phyloP scores from a whole-genome alignment of 371 early-diverging fungal genomes.

The Actinomortierella wolfii region DNA sequence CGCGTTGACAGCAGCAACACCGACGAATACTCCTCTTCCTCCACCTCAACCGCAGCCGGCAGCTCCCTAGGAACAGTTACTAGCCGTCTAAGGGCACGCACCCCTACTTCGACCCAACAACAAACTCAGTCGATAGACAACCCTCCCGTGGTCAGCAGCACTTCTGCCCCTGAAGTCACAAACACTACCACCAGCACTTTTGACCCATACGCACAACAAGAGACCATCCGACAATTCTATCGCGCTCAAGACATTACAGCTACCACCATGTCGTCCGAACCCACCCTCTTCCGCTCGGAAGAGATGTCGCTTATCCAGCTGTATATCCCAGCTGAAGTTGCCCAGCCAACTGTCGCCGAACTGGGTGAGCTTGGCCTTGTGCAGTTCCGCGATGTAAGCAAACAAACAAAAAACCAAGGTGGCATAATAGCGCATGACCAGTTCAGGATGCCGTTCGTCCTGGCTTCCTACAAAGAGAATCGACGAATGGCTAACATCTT shows the following conservation, averaged over 20 bases:
- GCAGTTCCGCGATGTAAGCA: slow-evolving; percentile 91
- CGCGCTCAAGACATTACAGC: not conserved
- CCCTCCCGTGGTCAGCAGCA: slow-evolving; percentile 4
- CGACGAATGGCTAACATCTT: slow-evolving; percentile 4
- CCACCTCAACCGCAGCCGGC: slow-evolving; percentile 9
- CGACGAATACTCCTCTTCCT: slow-evolving; percentile 12
- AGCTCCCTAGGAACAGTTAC: slow-evolving; percentile 12
- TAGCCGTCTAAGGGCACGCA: slow-evolving; percentile 17
- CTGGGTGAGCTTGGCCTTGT: slow-evolving; percentile 94
- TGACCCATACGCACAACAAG: slow-evolving; percentile 30
- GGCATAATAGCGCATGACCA: not conserved
- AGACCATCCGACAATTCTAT: slow-evolving; percentile 23
- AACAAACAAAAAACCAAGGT: not conserved
- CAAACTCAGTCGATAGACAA: slow-evolving; percentile 1
- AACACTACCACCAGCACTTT: slow-evolving; percentile 3
- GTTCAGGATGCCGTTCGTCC: not conserved
- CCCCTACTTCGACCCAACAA: not conserved
- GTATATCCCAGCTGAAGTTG: slow-evolving; percentile 95
- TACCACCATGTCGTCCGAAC: slow-evolving; percentile 48
- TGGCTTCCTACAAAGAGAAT: slow-evolving; percentile 1
- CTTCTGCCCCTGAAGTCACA: slow-evolving; percentile 5
- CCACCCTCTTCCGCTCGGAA: slow-evolving; percentile 92
- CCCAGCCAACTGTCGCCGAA: slow-evolving; percentile 91
- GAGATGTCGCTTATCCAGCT: slow-evolving; percentile 96
- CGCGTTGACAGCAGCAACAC: no score